Evolutionary conservation across 345 rosid species (phyloP).

Genomic region (Turritis glabra): DNA sequence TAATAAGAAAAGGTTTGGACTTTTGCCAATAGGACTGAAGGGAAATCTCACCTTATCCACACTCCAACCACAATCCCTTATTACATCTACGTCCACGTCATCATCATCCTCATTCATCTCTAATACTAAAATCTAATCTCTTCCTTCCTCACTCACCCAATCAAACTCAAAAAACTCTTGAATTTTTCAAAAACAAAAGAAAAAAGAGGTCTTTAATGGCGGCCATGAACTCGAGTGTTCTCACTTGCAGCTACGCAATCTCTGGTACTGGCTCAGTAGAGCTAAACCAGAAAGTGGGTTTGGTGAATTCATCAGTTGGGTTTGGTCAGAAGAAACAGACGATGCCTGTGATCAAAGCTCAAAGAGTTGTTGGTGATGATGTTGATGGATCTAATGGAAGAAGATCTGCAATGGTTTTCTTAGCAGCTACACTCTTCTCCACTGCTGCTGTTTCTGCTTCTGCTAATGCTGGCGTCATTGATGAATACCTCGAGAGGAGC

Average conservation of each 20-base stretch:
- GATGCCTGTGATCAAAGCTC: slow-evolving; percentile 68
- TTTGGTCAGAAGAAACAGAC: slow-evolving; percentile 46
- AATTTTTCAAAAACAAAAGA: too few species aligned
- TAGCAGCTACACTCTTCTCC: slow-evolving; percentile 77
- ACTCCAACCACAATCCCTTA: slow-evolving; percentile 70
- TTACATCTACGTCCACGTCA: slow-evolving; percentile 40
- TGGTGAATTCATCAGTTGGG: slow-evolving; percentile 42
- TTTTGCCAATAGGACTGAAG: slow-evolving; percentile 63
- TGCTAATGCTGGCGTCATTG: slow-evolving; percentile 84
- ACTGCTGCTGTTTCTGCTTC: slow-evolving; percentile 61
- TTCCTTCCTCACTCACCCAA: slow-evolving; percentile 41
- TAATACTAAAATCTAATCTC: slow-evolving; percentile 39
- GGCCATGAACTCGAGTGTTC: slow-evolving; percentile 79
- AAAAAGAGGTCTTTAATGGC: slow-evolving; percentile 48
- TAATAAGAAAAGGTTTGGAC: slow-evolving; percentile 12
- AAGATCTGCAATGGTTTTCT: slow-evolving; percentile 65
- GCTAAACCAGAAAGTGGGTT: slow-evolving; percentile 58
- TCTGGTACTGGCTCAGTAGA: slow-evolving; percentile 65
- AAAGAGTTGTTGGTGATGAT: slow-evolving; percentile 41
- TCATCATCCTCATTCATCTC: slow-evolving; percentile 47
- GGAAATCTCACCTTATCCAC: slow-evolving; percentile 99
- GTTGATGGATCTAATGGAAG: slow-evolving; percentile 53
- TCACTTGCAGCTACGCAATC: slow-evolving; percentile 75
- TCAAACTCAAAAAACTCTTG: slow-evolving; percentile 11
- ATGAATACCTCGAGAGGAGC: slow-evolving; percentile 97